Base-by-base conservation (phyloP, 805 yeast genomes). In the Millerago galiae region DNA sequence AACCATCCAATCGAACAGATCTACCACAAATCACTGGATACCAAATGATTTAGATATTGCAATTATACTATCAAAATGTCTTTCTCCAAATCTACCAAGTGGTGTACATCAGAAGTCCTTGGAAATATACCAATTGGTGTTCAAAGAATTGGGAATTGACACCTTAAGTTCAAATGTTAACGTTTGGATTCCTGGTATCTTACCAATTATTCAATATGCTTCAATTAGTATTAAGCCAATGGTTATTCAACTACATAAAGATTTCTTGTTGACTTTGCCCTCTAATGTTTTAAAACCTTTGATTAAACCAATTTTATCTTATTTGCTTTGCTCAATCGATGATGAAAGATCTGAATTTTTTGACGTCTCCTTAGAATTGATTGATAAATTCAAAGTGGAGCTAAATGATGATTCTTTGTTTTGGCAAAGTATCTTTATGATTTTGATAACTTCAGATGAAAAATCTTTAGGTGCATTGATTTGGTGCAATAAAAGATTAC, bases 71-170 rank as follows among this genome's bases (percentile, higher is more conserved):
- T 77, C 96, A 0, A 77, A 82, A 34, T 93, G 98, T 47, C 66
- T 91, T 25, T 79, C 89, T 2, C 81, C 95, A 1, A 72, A 72
- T 39, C 70, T 93, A 10, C 99, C 99, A 0, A 85, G 95, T 38
- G 99, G 99, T 8, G 99, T 93, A 0, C 99, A 93, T 59, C 84
- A 83, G 51, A 93, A 88, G 57, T 75, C 96, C 0, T 63, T 93
- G 33, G 87, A 81, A 43, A 77, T 90, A 2, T 93, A 90, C 60
- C 78, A 75, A 17, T 66, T 68, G 41, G 75, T 91, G 2, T 87
- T 93, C 63, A 71, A 70, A 30, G 74, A 78, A 26, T 63, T 91
- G 29, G 82, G 83, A 1, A 56, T 61, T 0, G 77, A 74, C 5
- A 63, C 74, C 5, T 63, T 86, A 29, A 75, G 82, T 35, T 47